Percentiles rank a stretch among this genome's conserved stretches.
Evolutionary conservation across 2,329 filamentous ascomycete genomes (phyloP).

Genomic region (Juglanconis juglandina): DNA sequence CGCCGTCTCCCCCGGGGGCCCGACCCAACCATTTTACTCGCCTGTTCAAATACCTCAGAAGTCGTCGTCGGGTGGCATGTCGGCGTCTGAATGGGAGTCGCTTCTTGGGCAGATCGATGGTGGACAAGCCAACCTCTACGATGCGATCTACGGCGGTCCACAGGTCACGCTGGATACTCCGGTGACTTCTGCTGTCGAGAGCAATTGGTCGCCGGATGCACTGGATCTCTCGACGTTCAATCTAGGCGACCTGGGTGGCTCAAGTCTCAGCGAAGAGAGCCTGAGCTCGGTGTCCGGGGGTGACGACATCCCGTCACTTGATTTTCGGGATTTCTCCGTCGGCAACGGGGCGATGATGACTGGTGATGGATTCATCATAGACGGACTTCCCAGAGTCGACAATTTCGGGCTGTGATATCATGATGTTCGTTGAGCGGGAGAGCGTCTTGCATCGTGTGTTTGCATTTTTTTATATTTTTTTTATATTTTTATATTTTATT

Average conservation of each 20-base stretch:
- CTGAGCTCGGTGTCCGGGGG: constrained; percentile 43
- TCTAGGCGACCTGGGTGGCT: constrained; percentile 44
- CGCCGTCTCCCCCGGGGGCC: constrained; percentile 20
- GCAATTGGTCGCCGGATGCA: constrained; percentile 53
- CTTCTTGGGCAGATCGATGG: constrained; percentile 76
- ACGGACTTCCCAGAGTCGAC: constrained; percentile 38
- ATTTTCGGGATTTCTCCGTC: constrained; percentile 33
- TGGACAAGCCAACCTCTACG: constrained; percentile 78
- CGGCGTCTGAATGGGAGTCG: constrained; percentile 75
- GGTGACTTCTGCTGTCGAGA: constrained; percentile 29
- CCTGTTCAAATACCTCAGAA: constrained; percentile 34
- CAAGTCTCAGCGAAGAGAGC: constrained; percentile 56
- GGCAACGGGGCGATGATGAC: constrained; percentile 8
- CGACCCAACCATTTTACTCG: constrained; percentile 33
- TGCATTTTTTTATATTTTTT: background rate
- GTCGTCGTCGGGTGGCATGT: constrained; percentile 40
- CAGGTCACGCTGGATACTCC: constrained; percentile 44
- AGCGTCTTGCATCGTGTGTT: background rate
- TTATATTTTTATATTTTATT: background rate
- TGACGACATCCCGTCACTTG: constrained; percentile 47
- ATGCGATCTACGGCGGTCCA: constrained; percentile 72
- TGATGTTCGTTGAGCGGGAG: background rate
- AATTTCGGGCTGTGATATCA: constrained; percentile 33
- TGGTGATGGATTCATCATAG: constrained; percentile 30
- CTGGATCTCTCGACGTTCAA: constrained; percentile 54